phyloP scores from a whole-genome alignment of 106 monocot species.

The Allium fistulosum region DNA sequence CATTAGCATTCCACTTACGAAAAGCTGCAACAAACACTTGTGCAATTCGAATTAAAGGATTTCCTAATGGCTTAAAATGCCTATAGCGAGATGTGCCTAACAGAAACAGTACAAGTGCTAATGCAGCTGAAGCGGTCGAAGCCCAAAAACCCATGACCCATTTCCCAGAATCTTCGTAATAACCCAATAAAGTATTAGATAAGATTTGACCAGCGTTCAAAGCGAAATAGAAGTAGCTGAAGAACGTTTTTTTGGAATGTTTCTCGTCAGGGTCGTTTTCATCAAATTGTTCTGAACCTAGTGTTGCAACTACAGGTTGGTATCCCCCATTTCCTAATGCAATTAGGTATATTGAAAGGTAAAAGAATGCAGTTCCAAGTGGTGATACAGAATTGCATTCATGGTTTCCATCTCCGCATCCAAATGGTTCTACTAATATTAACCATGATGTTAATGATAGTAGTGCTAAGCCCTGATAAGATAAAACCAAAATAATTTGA shows the following conservation, averaged over 20 bases:
- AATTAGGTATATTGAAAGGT: slow-evolving; percentile 71
- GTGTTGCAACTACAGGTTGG: slow-evolving; percentile 52
- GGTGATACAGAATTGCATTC: slow-evolving; percentile 31
- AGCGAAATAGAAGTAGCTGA: slow-evolving; percentile 90
- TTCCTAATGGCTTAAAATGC: slow-evolving; percentile 55
- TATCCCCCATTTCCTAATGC: slow-evolving; percentile 79
- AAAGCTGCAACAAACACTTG: slow-evolving; percentile 56
- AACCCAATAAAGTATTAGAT: slow-evolving; percentile 74
- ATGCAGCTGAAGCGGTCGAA: slow-evolving; percentile 36
- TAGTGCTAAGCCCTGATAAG: slow-evolving; percentile 19
- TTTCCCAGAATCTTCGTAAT: slow-evolving; percentile 59
- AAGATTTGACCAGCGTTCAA: slow-evolving; percentile 74
- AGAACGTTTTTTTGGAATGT: slow-evolving; percentile 54
- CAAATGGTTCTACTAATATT: slow-evolving; percentile 53
- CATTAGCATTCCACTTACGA: slow-evolving; percentile 32
- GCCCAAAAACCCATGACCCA: slow-evolving; percentile 68
- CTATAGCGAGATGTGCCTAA: slow-evolving; percentile 40
- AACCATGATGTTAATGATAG: slow-evolving; percentile 56
- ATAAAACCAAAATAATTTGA: too few relatives aligned
- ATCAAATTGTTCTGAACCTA: slow-evolving; percentile 71
- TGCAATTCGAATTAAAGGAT: slow-evolving; percentile 51
- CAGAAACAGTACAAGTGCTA: slow-evolving; percentile 50
- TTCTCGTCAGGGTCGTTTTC: slow-evolving; percentile 45
- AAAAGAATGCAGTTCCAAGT: slow-evolving; percentile 34
- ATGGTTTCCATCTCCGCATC: slow-evolving; percentile 43